Evolutionary conservation across 805 yeast species (phyloP).

Genomic region (Kodamaea neixiangensis): DNA sequence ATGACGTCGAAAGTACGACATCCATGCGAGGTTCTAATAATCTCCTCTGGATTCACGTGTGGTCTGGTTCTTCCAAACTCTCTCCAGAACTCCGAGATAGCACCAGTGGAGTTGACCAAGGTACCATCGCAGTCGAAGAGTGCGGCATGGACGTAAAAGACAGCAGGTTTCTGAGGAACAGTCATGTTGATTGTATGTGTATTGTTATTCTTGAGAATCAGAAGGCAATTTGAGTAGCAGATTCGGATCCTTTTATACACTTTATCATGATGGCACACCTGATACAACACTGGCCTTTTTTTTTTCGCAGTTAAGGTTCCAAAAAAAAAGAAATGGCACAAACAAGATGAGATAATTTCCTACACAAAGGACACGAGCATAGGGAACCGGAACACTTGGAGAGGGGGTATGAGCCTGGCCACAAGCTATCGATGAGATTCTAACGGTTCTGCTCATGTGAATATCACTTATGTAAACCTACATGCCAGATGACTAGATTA

Average conservation of each 20-base stretch:
- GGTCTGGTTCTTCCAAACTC: slow-evolving; percentile 68
- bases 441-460: background rate
- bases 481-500: background rate
- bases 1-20: slow-evolving; percentile 81
- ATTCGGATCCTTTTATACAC: slow-evolving; percentile 9
- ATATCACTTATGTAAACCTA: background rate
- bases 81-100: slow-evolving; percentile 82
- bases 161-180: slow-evolving; percentile 42
- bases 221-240: background rate
- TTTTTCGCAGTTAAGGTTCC: background rate
- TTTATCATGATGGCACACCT: background rate
- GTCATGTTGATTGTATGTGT: slow-evolving; percentile 26
- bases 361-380: background rate
- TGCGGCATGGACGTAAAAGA: slow-evolving; percentile 46
- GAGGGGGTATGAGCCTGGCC: background rate
- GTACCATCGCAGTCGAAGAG: slow-evolving; percentile 90
- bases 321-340: background rate
- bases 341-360: background rate
- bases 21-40: slow-evolving; percentile 77
- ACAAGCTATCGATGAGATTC: background rate
- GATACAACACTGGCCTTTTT: background rate
- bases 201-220: background rate
- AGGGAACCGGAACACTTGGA: background rate
- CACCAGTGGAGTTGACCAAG: slow-evolving; percentile 77
- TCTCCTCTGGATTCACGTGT: slow-evolving; percentile 66